A percentile compares a stretch with the other conserved stretches of the same genome.
Conservation (phyloP, 257 asterid genomes). For the Coffea canephora region DNA sequence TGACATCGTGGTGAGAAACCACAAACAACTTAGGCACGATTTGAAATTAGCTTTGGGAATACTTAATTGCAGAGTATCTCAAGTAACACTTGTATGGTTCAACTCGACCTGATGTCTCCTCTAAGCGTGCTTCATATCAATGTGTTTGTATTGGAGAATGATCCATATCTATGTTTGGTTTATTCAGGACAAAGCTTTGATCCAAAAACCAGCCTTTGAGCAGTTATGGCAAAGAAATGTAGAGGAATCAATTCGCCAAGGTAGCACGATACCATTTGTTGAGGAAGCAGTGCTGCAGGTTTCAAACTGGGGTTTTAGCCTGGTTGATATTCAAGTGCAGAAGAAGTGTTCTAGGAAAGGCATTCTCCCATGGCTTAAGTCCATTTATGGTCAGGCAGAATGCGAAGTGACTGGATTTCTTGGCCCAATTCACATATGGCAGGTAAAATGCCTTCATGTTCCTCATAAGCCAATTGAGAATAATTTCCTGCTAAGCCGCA, state of each 20-base stretch:
- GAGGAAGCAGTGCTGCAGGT: slow-evolving; percentile 89
- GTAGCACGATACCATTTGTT: slow-evolving; percentile 52
- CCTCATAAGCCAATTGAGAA: neutral
- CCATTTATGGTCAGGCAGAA: slow-evolving; percentile 55
- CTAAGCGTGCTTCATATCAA: neutral
- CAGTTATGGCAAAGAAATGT: slow-evolving; percentile 84
- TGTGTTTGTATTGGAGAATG: neutral
- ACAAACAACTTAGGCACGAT: neutral
- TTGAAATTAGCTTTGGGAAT: neutral
- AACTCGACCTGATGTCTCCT: neutral
- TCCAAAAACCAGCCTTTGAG: slow-evolving; percentile 46
- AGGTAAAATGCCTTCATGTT: slow-evolving; percentile 37
- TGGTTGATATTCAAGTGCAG: slow-evolving; percentile 64
- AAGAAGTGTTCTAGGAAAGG: slow-evolving; percentile 55
- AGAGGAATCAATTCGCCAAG: slow-evolving; percentile 78
- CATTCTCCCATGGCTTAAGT: slow-evolving; percentile 65
- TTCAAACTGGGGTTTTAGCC: slow-evolving; percentile 82
- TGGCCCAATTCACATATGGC: slow-evolving; percentile 96
- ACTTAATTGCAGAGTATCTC: neutral
- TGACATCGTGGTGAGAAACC: neutral
- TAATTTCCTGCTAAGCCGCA: neutral
- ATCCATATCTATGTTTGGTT: too few relatives aligned
- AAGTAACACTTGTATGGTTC: neutral
- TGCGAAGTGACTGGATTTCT: slow-evolving; percentile 74
- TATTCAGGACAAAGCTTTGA: slow-evolving; percentile 57